These are phyloP conservation scores for Botrytis hyacinthi DNA, from an alignment of 2,329 filamentous ascomycete species.

Conservation along the genomic window DNA sequence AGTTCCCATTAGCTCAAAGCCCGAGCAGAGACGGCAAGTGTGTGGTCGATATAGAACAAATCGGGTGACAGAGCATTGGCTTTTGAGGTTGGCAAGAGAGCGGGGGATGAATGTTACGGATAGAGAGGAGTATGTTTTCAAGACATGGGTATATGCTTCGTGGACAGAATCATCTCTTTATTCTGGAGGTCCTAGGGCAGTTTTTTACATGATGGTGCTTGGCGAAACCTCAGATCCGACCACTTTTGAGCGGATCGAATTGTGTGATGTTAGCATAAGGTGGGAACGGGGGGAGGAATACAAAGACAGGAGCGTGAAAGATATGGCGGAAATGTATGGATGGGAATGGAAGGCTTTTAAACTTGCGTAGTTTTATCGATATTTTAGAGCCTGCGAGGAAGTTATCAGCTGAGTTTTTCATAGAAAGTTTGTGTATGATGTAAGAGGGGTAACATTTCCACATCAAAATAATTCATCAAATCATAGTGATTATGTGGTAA, in stretches of 20 bases:
- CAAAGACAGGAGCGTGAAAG: too few relatives aligned
- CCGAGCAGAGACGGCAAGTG: fast-evolving
- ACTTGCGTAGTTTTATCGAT: not conserved
- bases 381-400: too few relatives aligned
- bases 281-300: too few relatives aligned
- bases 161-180: fast-evolving
- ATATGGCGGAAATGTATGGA: fast-evolving
- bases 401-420: too few relatives aligned
- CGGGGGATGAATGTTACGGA: not conserved
- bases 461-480: too few relatives aligned
- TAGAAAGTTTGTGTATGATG: too few relatives aligned
- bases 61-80: fast-evolving
- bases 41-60: fast-evolving
- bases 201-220: not conserved
- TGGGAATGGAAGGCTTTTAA: not conserved
- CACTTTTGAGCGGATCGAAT: not conserved
- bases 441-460: too few relatives aligned
- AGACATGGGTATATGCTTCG: not conserved
- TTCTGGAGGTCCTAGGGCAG: fast-evolving
- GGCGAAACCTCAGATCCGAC: not conserved
- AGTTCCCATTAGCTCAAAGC: fast-evolving
- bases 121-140: not conserved
- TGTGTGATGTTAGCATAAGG: too few relatives aligned
- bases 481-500: too few relatives aligned
- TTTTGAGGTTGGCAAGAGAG: not conserved